These are phyloP conservation scores for Verbascum thapsus DNA, from an alignment of 257 asterid species.

Conservation along the genomic window DNA sequence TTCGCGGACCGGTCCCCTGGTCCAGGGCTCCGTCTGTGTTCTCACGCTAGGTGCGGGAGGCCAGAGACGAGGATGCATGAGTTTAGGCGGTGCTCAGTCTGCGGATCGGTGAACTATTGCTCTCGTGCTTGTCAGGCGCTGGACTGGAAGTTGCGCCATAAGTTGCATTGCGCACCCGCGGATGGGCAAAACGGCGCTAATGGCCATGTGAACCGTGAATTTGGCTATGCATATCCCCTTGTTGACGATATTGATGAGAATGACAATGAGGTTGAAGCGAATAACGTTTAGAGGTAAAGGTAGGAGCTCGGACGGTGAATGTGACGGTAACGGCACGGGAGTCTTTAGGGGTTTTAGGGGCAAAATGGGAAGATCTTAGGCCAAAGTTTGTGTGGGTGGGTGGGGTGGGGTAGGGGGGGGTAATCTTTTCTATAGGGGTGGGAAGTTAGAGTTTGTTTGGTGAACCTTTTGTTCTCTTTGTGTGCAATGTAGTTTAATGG, in stretches of 20 bases:
- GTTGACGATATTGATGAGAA: neutral
- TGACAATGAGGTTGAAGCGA: neutral
- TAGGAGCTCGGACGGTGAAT: neutral
- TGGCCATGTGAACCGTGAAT: no score
- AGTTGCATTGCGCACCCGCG: no score
- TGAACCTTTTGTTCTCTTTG: neutral
- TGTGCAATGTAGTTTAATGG: slow-evolving; percentile 20
- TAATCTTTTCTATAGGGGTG: slow-evolving; percentile 2
- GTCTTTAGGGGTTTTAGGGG: slow-evolving; percentile 25
- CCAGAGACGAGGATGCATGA: no score
- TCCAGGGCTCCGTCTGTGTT: no score
- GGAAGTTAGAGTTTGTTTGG: neutral
- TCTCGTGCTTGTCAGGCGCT: no score
- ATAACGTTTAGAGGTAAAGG: neutral
- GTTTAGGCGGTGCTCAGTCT: no score
- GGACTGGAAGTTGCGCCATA: no score
- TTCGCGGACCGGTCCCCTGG: neutral
- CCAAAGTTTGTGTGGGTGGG: slow-evolving; percentile 33
- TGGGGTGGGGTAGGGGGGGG: no score
- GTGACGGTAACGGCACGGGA: slow-evolving; percentile 12
- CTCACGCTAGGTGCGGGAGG: no score
- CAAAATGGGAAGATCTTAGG: slow-evolving; percentile 11
- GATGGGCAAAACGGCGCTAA: no score
- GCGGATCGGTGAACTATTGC: slow-evolving; percentile 8
- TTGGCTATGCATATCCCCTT: no score